Base-by-base conservation (phyloP, 805 yeast species). In the Ogataea sp. region DNA sequence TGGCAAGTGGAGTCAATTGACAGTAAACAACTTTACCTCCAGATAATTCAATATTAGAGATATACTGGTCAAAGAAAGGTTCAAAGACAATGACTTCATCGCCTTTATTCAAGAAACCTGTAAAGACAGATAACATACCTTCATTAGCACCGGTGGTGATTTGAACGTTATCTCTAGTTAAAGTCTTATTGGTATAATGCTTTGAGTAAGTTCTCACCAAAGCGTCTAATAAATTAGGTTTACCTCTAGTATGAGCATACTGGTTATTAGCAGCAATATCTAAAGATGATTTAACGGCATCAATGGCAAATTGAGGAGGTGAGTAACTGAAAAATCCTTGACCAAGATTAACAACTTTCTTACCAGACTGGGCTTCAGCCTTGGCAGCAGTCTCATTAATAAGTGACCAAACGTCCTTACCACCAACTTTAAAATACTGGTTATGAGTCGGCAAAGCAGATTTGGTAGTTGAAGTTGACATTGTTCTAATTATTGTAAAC, bases 71-170 rank as follows among this genome's bases (percentile, higher is more conserved):
- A 56, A 93, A 93, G 57, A 88, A 93, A 3, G 98, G 98, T 61
- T 90, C 95, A 56, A 93, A 84, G 13, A 93, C 97, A 58, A 93
- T 84, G 20, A 82, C 98, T 60, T 93, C 98, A 53, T 93, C 98
- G 18, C 94, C 97, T 2, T 78, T 75, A 34, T 84, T 73, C 46
- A 93, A 62, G 49, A 88, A 82, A 0, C 94, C 98, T 42, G 87
- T 81, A 56, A 89, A 80, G 3, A 83, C 78, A 2, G 96, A 64
- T 39, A 86, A 70, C 70, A 93, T 84, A 28, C 97, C 97, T 64
- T 93, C 97, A 54, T 93, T 93, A 34, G 98, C 98, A 40, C 98
- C 98, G 2, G 97, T 88, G 34, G 96, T 86, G 30, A 90, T 81
- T 40, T 81, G 76, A 32, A 93, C 69, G 54, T 87, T 83, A 21